Conservation (phyloP, 2,329 filamentous ascomycete genomes). For the Chrysoporthe puriensis region DNA sequence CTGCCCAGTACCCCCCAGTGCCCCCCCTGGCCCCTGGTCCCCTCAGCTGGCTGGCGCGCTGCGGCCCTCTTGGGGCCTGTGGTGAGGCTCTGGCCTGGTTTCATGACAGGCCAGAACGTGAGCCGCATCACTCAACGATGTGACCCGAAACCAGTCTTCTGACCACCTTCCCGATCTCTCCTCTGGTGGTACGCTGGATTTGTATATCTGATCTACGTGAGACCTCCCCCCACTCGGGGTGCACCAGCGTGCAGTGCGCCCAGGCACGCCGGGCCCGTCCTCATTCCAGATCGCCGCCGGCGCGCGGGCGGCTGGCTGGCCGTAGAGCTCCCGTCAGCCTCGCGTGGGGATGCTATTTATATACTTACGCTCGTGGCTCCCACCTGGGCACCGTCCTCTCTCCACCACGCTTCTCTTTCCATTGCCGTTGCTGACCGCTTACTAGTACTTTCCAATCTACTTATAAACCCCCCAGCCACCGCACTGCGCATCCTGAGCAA, state of each 20-base stretch:
- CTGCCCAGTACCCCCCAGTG: not conserved
- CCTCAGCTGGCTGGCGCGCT: not conserved
- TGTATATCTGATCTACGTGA: not conserved
- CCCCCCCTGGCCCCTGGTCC: not conserved
- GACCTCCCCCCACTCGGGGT: not conserved
- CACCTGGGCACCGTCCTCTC: not conserved
- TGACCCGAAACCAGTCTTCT: not conserved
- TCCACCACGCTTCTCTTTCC: not conserved
- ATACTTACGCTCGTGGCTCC: slow-evolving; percentile 18
- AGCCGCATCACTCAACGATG: not conserved
- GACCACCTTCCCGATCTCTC: not conserved
- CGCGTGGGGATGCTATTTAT: slow-evolving; percentile 16
- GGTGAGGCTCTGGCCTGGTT: slow-evolving; percentile 8
- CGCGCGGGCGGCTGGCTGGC: not conserved
- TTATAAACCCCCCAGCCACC: not conserved
- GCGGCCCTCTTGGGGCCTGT: not conserved
- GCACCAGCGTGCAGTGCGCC: not conserved
- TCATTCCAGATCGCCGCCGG: not conserved
- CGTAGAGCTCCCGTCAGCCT: not conserved
- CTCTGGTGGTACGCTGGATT: not conserved
- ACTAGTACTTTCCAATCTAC: not conserved
- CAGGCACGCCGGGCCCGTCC: not conserved
- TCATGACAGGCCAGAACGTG: slow-evolving; percentile 5
- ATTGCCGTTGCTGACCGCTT: not conserved
- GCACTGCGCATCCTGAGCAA: not conserved